Conservation (phyloP, 176 grass and related monocot species). For the Oryza longistaminata region DNA sequence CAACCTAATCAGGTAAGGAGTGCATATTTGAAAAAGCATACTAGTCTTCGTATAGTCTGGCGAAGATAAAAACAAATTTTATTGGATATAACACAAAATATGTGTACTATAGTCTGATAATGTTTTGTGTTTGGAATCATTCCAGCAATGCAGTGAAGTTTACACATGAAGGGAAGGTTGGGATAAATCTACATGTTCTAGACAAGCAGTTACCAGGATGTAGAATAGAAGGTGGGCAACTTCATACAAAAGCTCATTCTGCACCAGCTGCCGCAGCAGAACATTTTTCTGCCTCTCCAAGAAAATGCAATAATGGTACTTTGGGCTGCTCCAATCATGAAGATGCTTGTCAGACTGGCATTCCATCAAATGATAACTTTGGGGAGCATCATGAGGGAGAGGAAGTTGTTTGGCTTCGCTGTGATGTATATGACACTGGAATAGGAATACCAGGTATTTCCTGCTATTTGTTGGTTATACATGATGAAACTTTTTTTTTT, state of each 20-base stretch:
- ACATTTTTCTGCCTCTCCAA: constrained; percentile 37
- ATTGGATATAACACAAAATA: constrained; percentile 20
- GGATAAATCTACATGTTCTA: constrained; percentile 70
- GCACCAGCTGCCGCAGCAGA: constrained; percentile 29
- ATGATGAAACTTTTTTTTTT: constrained; percentile 28
- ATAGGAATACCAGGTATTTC: constrained; percentile 95
- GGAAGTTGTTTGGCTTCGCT: constrained; percentile 75
- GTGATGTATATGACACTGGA: constrained; percentile 87
- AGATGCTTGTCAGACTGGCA: constrained; percentile 47
- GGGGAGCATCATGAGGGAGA: constrained; percentile 33
- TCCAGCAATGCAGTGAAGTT: constrained; percentile 96
- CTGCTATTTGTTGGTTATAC: constrained; percentile 30
- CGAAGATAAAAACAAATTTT: background rate
- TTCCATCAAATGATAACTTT: constrained; percentile 32
- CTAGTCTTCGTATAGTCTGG: constrained; percentile 22
- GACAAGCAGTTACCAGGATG: constrained; percentile 42
- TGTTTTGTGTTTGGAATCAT: constrained; percentile 36
- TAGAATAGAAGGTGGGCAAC: constrained; percentile 19
- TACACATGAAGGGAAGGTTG: constrained; percentile 90
- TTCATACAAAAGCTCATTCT: constrained; percentile 30
- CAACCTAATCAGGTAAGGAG: constrained; percentile 80
- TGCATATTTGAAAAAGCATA: constrained; percentile 30
- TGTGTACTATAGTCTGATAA: constrained; percentile 18
- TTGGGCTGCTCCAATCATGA: constrained; percentile 42
- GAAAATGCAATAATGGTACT: constrained; percentile 48